Base-by-base conservation (phyloP, 768 basidiomycete genomes). In the Rossbeevera mucosa region DNA sequence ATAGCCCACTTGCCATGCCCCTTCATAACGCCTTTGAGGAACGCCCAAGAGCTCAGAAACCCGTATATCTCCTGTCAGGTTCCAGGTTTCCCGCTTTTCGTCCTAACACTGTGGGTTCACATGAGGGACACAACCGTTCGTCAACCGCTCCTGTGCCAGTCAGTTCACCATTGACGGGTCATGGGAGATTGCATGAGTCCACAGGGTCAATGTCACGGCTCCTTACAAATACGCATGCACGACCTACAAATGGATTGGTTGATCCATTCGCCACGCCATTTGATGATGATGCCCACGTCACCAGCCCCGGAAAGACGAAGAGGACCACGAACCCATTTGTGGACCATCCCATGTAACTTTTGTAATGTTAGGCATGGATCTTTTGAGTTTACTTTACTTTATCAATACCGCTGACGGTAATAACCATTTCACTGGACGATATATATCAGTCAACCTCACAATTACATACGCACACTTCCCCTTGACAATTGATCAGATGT, bases 221-320 rank as follows among this genome's bases (percentile, higher is more conserved):
- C 51, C 67, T 77, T 56, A 76, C 77, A 48, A 63, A 72, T 22
- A 72, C 70, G 21, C 67, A 76, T 59, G 71, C 74, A 18, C 71
- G 73, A 54, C 65, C 73, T 57, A 70, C 76, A 46, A 52, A 54
- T 46, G 60, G 53, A 13, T 26, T 54, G 43, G 55, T 62, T 43
- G 66, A 80, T 62, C 88, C 88, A 48, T 90, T 90, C 62, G 77
- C 80, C 52, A 88, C 87, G 47, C 88, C 88, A 7, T 90, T 90
- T 67, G 88, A 90, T 65, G 87, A 88, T 62, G 85, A 87, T 63
- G 74, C 79, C 51, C 60, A 60, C 29, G 66, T 73, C 30, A 62
- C 58, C 44, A 57, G 57, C 31, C 62, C 70, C 13, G 51, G 56
- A 3, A 65, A 60, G 58, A 62, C 68, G 54, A 78, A 76, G 71